Percentiles rank a stretch among this genome's conserved stretches.
phyloP scores from a whole-genome alignment of 306 rosid species.

The Cajanus cajan region DNA sequence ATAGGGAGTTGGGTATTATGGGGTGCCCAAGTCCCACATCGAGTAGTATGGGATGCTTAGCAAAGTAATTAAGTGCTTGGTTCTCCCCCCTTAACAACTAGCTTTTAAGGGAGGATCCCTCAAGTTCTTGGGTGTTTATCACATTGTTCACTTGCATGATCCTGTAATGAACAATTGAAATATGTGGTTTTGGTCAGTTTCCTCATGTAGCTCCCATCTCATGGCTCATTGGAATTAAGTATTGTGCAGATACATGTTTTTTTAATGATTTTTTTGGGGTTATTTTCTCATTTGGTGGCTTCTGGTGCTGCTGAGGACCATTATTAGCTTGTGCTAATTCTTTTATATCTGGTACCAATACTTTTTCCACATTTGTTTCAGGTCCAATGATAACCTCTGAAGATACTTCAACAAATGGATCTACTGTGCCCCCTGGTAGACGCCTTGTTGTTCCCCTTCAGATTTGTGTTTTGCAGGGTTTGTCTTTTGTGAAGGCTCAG shows the following conservation, averaged over 20 bases:
- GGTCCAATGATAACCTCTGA: conserved; percentile 59
- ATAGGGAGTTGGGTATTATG: no score
- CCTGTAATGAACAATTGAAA: neutral
- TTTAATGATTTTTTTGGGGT: neutral
- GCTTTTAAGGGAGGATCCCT: no score
- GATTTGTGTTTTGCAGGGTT: conserved; percentile 88
- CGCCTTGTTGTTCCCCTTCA: conserved; percentile 88
- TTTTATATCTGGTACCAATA: conserved; percentile 19
- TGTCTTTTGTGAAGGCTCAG: conserved; percentile 90
- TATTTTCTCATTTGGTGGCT: conserved; percentile 22
- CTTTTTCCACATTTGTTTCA: conserved; percentile 38
- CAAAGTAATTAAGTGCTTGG: no score
- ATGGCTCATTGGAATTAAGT: conserved; percentile 8
- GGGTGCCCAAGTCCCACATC: no score
- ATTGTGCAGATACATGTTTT: neutral
- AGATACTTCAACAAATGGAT: conserved; percentile 49
- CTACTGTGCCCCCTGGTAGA: conserved; percentile 79
- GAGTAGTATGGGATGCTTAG: no score
- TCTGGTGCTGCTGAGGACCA: conserved; percentile 10
- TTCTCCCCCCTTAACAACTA: no score
- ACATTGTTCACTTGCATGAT: conserved; percentile 24
- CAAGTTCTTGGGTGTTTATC: neutral
- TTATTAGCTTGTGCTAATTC: neutral
- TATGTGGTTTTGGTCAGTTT: neutral
- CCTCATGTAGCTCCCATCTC: neutral